phyloP scores from a whole-genome alignment of 208 protist species.

The Trypanosoma conorhini region DNA sequence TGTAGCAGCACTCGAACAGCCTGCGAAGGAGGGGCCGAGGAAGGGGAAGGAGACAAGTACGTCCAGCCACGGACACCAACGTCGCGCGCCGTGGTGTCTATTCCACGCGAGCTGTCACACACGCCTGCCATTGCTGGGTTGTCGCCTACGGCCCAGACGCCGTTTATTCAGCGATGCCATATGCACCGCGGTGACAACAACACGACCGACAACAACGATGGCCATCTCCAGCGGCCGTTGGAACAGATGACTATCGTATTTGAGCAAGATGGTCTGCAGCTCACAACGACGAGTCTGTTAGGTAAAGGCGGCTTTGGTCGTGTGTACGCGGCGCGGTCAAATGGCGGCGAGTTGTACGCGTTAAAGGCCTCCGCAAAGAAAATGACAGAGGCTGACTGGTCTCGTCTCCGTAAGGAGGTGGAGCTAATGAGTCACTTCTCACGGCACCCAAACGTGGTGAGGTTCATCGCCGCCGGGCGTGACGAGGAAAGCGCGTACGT shows the following conservation, averaged over 20 bases:
- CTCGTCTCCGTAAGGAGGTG: constrained; percentile 81
- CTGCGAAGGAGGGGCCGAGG: background rate
- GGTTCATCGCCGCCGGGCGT: constrained; percentile 70
- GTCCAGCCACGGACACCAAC: constrained; percentile 20
- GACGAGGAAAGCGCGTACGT: constrained; percentile 82
- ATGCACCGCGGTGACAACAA: constrained; percentile 14
- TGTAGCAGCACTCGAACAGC: background rate
- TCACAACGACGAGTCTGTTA: constrained; percentile 68
- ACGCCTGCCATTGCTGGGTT: constrained; percentile 68
- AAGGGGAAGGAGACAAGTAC: constrained; percentile 5
- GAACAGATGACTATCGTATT: constrained; percentile 77
- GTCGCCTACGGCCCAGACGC: constrained; percentile 61
- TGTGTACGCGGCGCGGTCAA: constrained; percentile 73
- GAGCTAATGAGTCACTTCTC: constrained; percentile 87
- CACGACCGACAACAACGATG: constrained; percentile 23
- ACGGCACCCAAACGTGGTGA: constrained; percentile 86
- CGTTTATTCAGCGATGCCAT: constrained; percentile 74
- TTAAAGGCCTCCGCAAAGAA: constrained; percentile 86
- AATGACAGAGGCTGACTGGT: constrained; percentile 83
- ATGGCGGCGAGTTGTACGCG: constrained; percentile 75
- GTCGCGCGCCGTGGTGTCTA: constrained; percentile 40
- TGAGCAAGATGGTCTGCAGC: constrained; percentile 62
- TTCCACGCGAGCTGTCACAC: constrained; percentile 71
- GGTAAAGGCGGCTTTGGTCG: constrained; percentile 88
- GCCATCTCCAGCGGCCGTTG: constrained; percentile 44